phyloP scores from a whole-genome alignment of 345 rosid species.

The Excoecaria agallocha region DNA sequence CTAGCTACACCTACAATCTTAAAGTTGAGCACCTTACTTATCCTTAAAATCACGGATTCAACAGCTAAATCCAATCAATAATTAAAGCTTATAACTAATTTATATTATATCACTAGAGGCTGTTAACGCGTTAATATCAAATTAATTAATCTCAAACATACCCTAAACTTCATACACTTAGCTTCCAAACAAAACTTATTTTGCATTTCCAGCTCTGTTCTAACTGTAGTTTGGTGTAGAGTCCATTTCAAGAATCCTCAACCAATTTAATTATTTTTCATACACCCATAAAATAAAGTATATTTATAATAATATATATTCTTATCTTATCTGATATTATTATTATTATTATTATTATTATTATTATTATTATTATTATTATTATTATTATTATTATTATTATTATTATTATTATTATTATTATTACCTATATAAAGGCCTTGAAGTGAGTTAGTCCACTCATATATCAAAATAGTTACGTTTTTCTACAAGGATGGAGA shows the following conservation, averaged over 20 bases:
- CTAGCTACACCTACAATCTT: too few relatives aligned
- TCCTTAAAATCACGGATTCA: constrained; percentile 7
- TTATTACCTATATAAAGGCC: constrained; percentile 5
- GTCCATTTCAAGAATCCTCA: constrained; percentile 14
- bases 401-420: not conserved
- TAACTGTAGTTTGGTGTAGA: not conserved
- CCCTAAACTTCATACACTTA: not conserved
- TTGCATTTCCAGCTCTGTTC: constrained; percentile 24
- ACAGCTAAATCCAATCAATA: constrained; percentile 2
- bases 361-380: not conserved
- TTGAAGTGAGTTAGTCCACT: not conserved
- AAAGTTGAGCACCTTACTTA: not conserved
- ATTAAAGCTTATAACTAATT: not conserved
- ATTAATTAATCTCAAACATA: not conserved
- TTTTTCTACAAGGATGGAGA: not conserved
- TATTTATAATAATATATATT: too few relatives aligned
- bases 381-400: not conserved
- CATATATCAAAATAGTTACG: not conserved
- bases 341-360: not conserved
- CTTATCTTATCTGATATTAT: too few relatives aligned
- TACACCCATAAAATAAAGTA: not conserved
- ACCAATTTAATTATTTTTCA: too few relatives aligned
- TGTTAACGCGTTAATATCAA: not conserved
- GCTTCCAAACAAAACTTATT: constrained; percentile 7
- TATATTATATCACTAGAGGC: not conserved